Evolutionary conservation across 805 yeast species (phyloP), one percentile per base, ranked within the genome.

Genomic region (Pichia ethanolica): DNA sequence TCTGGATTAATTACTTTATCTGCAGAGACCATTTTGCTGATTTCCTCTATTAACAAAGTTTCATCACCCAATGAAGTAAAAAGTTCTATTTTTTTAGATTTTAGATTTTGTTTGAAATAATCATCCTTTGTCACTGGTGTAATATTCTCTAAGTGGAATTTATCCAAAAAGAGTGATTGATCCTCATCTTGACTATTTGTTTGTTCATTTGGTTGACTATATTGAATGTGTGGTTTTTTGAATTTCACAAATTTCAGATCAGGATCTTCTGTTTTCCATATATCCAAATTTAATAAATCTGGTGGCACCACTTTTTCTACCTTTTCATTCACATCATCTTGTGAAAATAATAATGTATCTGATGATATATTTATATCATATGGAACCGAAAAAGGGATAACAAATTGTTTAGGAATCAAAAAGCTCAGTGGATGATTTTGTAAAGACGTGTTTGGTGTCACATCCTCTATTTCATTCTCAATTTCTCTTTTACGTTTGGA

Each of bases 351-450:
- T 4, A 50, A 33, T 3, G 48, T 38, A 5, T 48, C 51, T 11
- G 53, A 34, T 5, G 46, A 49, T 26, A 47, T 44, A 34, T 43
- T 40, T 14, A 51, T 39, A 25, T 55, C 55, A 42, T 57, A 60
- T n/a, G 71, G 71, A 2, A 59, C 52, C 3, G 64, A 51, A 35
- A 64, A 52, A 7, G 66, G 59, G 7, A 59, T 52, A 12, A 60
- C 50, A 40, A 63, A 66, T 46, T 71, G 74, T 2, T 62, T 65
- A 2, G 78, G 78, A 3, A 71, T 56, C 13, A 72, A 53, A 42
- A 62, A 70, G 20, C 65, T 60, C 44, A 72, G 46, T 0, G 77
- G 75, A 27, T 55, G 59, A 30, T 49, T 53, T 11, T 56, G 45
- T 40, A 65, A 46, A 3, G 62, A 61, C 10, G 62, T 54, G 5